Conservation (phyloP, 2,329 filamentous ascomycete species). For the Coniella vitis region DNA sequence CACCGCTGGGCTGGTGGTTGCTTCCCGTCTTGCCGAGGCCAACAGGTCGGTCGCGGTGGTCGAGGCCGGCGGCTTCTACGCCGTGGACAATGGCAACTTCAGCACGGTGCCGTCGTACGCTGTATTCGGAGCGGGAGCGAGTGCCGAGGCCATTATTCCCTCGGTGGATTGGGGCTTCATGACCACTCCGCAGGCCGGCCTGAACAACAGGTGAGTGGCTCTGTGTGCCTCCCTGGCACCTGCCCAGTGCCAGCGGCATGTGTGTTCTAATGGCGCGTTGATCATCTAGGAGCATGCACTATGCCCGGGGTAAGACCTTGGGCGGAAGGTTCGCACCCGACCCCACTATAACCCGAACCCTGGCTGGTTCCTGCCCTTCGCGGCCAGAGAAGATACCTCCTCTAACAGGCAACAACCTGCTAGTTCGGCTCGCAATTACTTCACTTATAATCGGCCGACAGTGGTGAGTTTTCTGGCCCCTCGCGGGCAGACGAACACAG, state of each 20-base stretch:
- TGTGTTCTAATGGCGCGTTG: too few relatives aligned
- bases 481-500: too few relatives aligned
- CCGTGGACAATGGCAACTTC: not conserved
- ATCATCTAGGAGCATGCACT: constrained; percentile 1
- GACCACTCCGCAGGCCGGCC: not conserved
- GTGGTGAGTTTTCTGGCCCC: not conserved
- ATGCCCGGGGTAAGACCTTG: constrained; percentile 1
- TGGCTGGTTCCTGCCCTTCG: too few relatives aligned
- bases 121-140: not conserved
- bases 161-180: constrained; percentile 4
- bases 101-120: not conserved
- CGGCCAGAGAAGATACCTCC: too few relatives aligned
- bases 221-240: too few relatives aligned
- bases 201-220: not conserved
- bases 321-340: not conserved
- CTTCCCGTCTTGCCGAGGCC: not conserved
- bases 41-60: not conserved
- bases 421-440: constrained; percentile 1
- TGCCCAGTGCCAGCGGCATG: too few relatives aligned
- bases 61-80: constrained; percentile 1
- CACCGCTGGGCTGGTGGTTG: constrained; percentile 1
- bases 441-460: constrained; percentile 2
- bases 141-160: not conserved
- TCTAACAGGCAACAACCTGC: too few relatives aligned
- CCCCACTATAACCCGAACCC: too few relatives aligned